phyloP scores from a whole-genome alignment of 1,139 yeast species.

The Saccharomycopsis crataegensis region DNA sequence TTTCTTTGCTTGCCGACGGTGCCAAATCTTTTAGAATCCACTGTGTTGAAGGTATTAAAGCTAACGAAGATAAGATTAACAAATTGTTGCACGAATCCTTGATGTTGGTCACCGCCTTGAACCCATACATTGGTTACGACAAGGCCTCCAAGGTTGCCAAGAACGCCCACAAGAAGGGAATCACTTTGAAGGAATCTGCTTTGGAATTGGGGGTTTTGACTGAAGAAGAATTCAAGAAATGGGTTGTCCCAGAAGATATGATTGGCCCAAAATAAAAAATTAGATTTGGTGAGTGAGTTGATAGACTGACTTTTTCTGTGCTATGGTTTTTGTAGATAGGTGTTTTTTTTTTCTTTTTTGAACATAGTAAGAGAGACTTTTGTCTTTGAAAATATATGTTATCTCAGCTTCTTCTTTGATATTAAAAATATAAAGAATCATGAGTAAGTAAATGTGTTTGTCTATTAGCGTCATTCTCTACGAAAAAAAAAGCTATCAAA shows the following conservation, averaged over 20 bases:
- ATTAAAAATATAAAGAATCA: too few species aligned
- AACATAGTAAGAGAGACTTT: too few species aligned
- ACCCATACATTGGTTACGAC: slow-evolving; percentile 98
- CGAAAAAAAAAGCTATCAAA: too few species aligned
- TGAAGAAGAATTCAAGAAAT: slow-evolving; percentile 82
- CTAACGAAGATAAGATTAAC: slow-evolving; percentile 80
- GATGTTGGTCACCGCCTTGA: slow-evolving; percentile 96
- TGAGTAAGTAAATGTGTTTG: too few species aligned
- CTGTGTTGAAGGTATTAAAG: slow-evolving; percentile 91
- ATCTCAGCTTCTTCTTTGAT: too few species aligned
- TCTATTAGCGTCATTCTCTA: too few species aligned
- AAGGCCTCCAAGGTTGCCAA: slow-evolving; percentile 96
- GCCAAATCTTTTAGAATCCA: slow-evolving; percentile 80
- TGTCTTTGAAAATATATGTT: too few species aligned
- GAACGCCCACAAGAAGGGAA: slow-evolving; percentile 96
- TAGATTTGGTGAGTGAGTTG: neutral
- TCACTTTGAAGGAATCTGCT: slow-evolving; percentile 91
- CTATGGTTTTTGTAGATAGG: too few species aligned
- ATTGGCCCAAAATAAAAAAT: slow-evolving; percentile 64
- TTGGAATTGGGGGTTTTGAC: slow-evolving; percentile 80
- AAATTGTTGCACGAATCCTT: slow-evolving; percentile 88
- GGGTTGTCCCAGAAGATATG: slow-evolving; percentile 98
- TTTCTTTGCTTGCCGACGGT: slow-evolving; percentile 87
- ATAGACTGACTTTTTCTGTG: too few species aligned
- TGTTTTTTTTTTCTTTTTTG: too few species aligned